Evolutionary conservation across 2,329 filamentous ascomycete genomes (phyloP), one percentile per base, ranked within the genome.

Genomic region (Graphilbum ipis-grandicollis): DNA sequence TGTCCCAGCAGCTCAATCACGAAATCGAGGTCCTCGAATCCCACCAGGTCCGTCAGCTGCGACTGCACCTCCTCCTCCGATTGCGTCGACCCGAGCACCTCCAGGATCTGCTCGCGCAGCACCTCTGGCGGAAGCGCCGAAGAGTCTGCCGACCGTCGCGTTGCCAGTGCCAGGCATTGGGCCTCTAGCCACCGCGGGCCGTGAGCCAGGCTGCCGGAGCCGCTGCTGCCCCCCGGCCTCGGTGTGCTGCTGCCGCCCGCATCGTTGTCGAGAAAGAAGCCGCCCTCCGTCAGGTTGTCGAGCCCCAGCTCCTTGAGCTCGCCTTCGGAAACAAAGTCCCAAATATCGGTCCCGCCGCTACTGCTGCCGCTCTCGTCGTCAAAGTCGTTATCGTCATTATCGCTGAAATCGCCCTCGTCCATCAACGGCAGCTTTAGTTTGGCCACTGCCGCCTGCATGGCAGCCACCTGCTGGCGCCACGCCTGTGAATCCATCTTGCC

Each of bases 1-100:
- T 88, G 75, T 3, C 75, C 68, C 36, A 96, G 78, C n/a, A 96
- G 62, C 43, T 94, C 83, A 43, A 86, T 86, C 37, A 96, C 79
- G 48, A 98, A 76, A 45, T 98, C 88, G 15, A 98, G 64, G 50
- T 96, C 84, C 47, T 90, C 85, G 49, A 88, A 96, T 0, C 92
- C 90, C 41, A 98, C 66, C 31, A 94, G 71, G 48, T 98, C 90
- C 0, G 82, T 84, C 26, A 98, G 66, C 30, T 78, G 75, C 51
- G 85, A 86, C 54, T 96, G 88, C n/a, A 96, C 62, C 55, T 93
- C 84, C 40, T 93, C 82, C 40, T 93, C 80, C 23, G 71, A 66
- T 32, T 55, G 59, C n/a, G 60, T 58, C 5, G 83, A 81, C 8
- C 67, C 68, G 26, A 98, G 56, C 3, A 88, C 65, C 5, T 81